Conservation (phyloP, 495 filamentous ascomycete species). For the Tuber indicum region DNA sequence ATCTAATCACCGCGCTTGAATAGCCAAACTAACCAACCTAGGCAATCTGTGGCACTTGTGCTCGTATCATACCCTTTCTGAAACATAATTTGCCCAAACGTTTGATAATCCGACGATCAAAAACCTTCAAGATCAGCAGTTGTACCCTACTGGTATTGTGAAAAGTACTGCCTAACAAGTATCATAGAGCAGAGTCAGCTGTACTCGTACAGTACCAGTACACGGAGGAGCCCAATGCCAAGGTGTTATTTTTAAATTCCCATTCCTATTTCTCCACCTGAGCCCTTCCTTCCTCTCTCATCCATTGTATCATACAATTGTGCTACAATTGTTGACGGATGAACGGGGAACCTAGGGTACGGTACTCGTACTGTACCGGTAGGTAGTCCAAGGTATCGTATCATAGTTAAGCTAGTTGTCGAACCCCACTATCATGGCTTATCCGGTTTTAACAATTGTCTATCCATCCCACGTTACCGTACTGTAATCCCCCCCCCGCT, state of each 20-base stretch:
- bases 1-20: background rate
- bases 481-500: background rate
- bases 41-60: background rate
- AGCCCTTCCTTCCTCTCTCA: no score
- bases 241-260: no score
- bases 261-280: no score
- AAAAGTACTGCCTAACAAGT: background rate
- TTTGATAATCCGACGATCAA: background rate
- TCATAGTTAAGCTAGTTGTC: background rate
- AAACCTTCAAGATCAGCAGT: background rate
- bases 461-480: background rate
- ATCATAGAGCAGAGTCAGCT: no score
- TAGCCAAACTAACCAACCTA: background rate
- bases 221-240: no score
- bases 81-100: background rate
- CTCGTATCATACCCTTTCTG: background rate
- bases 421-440: background rate
- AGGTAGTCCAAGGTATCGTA: background rate
- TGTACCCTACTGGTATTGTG: background rate
- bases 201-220: background rate
- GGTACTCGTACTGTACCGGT: background rate
- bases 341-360: background rate
- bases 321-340: no score
- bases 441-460: background rate
- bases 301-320: no score